Conservation (phyloP, 1,139 yeast species). For the Candida smagusa region DNA sequence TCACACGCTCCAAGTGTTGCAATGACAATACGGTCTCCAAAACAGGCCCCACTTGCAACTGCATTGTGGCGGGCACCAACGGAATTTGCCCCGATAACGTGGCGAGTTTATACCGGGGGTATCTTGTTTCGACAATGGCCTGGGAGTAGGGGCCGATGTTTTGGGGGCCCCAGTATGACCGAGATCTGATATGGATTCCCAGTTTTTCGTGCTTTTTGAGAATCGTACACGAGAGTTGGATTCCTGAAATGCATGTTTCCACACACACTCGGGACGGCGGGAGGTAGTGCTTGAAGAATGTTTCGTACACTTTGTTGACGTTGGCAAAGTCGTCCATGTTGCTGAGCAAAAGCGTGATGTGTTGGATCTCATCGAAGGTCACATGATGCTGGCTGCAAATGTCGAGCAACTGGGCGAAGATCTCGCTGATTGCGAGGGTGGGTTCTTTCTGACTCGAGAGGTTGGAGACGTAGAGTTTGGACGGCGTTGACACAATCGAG, state of each 20-base stretch:
- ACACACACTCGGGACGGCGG: constrained; percentile 93
- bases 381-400: constrained; percentile 26
- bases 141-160: constrained; percentile 98
- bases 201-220: constrained; percentile 34
- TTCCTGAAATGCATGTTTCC: constrained; percentile 48
- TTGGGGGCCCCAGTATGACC: constrained; percentile 97
- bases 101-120: constrained; percentile 40
- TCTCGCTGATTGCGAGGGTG: constrained; percentile 44
- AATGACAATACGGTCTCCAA: constrained; percentile 52
- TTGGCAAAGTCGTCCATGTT: constrained; percentile 62
- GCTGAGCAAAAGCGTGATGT: constrained; percentile 55
- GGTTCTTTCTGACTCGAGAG: constrained; percentile 31
- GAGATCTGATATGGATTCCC: constrained; percentile 86
- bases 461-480: constrained; percentile 51
- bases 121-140: constrained; percentile 48
- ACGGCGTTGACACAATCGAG: constrained; percentile 6
- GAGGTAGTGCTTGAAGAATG: constrained; percentile 51
- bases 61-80: constrained; percentile 70
- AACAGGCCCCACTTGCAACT: constrained; percentile 20
- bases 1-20: constrained; percentile 71
- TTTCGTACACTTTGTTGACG: constrained; percentile 58
- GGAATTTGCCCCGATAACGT: constrained; percentile 93
- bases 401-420: constrained; percentile 42
- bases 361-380: constrained; percentile 45
- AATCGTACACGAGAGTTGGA: constrained; percentile 61